phyloP scores from a whole-genome alignment of 306 rosid genomes.

The Cicer pinnatifidum region DNA sequence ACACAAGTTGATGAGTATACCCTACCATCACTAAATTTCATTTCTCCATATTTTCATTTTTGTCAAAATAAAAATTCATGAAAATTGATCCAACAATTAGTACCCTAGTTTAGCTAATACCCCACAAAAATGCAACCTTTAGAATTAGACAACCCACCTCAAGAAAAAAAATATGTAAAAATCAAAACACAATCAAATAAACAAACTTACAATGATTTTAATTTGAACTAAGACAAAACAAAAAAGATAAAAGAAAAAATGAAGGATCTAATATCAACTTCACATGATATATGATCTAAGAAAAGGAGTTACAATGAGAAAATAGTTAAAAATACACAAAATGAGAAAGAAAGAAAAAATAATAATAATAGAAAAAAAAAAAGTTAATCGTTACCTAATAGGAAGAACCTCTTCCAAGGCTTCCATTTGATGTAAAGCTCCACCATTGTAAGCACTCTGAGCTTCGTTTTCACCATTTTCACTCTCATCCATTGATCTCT shows the following conservation, averaged over 20 bases:
- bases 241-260: not conserved
- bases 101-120: slow-evolving; percentile 4
- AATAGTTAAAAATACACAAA: slow-evolving; percentile 9
- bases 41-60: not conserved
- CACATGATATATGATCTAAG: not conserved
- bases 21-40: slow-evolving; percentile 7
- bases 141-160: slow-evolving; percentile 2
- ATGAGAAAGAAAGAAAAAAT: not conserved
- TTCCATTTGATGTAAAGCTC: slow-evolving; percentile 71
- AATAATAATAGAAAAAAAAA: not conserved
- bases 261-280: slow-evolving; percentile 35
- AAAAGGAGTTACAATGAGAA: not conserved
- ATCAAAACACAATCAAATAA: slow-evolving; percentile 21
- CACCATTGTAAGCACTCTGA: slow-evolving; percentile 73
- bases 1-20: slow-evolving; percentile 1
- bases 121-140: slow-evolving; percentile 12
- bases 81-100: slow-evolving; percentile 3
- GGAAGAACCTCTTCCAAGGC: slow-evolving; percentile 83
- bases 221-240: not conserved
- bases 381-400: slow-evolving; percentile 50
- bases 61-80: not conserved
- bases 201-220: not conserved
- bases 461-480: slow-evolving; percentile 57
- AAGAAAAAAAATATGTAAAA: not conserved
- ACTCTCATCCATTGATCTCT: slow-evolving; percentile 56